Evolutionary conservation across 805 yeast species (phyloP).

Genomic region (Saitoella complicata): DNA sequence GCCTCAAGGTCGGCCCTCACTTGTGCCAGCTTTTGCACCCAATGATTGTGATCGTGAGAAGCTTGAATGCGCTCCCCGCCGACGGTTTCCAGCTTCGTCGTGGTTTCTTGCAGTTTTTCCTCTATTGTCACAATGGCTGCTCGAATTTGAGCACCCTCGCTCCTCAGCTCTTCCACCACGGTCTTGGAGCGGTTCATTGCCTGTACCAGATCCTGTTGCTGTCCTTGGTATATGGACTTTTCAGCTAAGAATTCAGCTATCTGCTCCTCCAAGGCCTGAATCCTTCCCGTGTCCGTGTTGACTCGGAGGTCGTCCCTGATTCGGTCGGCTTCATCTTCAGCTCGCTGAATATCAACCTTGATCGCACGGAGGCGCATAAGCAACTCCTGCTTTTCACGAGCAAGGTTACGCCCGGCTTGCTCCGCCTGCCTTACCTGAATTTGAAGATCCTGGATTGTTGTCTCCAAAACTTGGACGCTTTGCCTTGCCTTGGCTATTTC

Average conservation of each 20-base stretch:
- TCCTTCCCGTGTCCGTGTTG: background rate
- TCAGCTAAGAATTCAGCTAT: background rate
- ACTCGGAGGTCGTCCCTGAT: background rate
- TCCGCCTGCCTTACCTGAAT: background rate
- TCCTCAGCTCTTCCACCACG: background rate
- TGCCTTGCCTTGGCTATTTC: background rate
- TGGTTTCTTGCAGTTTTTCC: too few species aligned
- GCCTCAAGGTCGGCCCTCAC: too few species aligned
- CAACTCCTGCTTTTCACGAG: background rate
- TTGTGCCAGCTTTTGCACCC: too few species aligned
- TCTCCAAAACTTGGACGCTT: too few species aligned
- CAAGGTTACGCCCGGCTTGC: background rate
- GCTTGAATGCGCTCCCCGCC: too few species aligned
- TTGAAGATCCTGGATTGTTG: too few species aligned
- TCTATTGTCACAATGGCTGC: too few species aligned
- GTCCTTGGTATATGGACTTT: background rate
- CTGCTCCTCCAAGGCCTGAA: background rate
- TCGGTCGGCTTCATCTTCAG: background rate
- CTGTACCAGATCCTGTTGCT: conserved; percentile 1
- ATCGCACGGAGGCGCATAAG: background rate
- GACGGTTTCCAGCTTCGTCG: too few species aligned
- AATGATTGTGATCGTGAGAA: too few species aligned
- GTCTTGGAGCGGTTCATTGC: background rate
- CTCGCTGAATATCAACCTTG: background rate
- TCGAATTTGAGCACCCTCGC: background rate